These are phyloP conservation scores for Cercospora zeina DNA, from an alignment of 2,329 filamentous ascomycete species.

Conservation along the genomic window DNA sequence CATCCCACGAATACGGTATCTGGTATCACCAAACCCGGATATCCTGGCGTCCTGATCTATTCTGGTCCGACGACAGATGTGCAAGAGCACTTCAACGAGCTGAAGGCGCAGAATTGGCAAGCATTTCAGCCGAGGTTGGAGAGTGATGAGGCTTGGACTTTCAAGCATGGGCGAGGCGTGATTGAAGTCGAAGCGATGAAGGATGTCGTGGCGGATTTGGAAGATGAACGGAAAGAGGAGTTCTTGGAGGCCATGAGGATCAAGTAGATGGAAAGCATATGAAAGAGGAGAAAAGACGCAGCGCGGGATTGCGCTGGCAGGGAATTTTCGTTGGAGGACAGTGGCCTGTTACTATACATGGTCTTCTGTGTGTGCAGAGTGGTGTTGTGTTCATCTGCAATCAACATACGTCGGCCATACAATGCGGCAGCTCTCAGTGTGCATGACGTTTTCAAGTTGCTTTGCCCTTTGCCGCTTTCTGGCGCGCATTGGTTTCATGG, in stretches of 20 bases:
- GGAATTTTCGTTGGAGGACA: neutral
- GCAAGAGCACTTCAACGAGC: conserved; percentile 45
- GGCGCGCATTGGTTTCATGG: neutral
- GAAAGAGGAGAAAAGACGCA: neutral
- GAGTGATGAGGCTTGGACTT: conserved; percentile 43
- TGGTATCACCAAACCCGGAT: conserved; percentile 51
- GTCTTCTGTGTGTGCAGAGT: neutral
- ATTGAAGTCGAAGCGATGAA: conserved; percentile 49
- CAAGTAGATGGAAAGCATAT: conserved; percentile 28
- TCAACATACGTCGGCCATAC: neutral
- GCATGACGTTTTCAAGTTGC: neutral
- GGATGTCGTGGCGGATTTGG: conserved; percentile 45
- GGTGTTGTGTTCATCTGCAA: neutral
- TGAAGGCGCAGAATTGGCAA: conserved; percentile 49
- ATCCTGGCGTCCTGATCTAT: conserved; percentile 50
- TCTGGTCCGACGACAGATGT: conserved; percentile 44
- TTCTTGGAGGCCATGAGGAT: conserved; percentile 42
- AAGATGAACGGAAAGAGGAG: conserved; percentile 33
- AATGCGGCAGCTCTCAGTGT: neutral
- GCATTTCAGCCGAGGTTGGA: conserved; percentile 51
- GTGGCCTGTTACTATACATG: neutral
- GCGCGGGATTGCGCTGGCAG: neutral
- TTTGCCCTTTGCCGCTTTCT: neutral
- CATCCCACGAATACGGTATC: conserved; percentile 41
- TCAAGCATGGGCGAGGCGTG: conserved; percentile 45